Evolutionary conservation across 2,329 filamentous ascomycete genomes (phyloP), one percentile per base, ranked within the genome.

Genomic region (Diaporthe velutina): DNA sequence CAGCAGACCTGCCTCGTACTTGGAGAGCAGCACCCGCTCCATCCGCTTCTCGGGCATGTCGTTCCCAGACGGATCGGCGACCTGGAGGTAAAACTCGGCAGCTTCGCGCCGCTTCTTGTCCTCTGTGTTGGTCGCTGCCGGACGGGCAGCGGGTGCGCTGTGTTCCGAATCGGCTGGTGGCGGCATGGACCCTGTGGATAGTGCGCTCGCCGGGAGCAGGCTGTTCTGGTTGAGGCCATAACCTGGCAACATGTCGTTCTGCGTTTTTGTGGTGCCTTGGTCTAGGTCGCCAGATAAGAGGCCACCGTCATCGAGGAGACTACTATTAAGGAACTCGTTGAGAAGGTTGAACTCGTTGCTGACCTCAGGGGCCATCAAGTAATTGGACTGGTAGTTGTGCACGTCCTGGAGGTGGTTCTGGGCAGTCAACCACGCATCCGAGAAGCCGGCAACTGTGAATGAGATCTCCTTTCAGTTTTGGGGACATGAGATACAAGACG

Each of bases 321-420:
- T 98, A 78, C 93, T 97, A 83, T 96, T 97, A 76, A 99, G 90
- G 82, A 98, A 98, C 84, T 99, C 96, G 87, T 97, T 98, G 81
- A 99, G 91, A 70, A 98, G 87, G 82, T 98, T 98, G 84, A 98
- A 98, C 87, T 99, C 97, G 85, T 97, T 97, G 76, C 94, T 96
- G 79, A 98, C 94, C 85, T 99, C 97, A 77, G 95, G 94, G 67
- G 88, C 86, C 85, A 98, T 97, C 93, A 98, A 96, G 87, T 97
- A 98, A 81, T 94, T 97, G 75, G 95, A 94, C 85, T 98, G 95
- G 81, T 96, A 95, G 82, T 92, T 95, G 85, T 97, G 95, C 93
- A 98, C 97, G 84, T 98, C 95, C 87, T 97, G 93, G 84, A 95
- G 97, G 81, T 94, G 94, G 82, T 93, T 97, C 81, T 95, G 94